Conservation (phyloP, 768 basidiomycete species). For the Phylloporus sp. region DNA sequence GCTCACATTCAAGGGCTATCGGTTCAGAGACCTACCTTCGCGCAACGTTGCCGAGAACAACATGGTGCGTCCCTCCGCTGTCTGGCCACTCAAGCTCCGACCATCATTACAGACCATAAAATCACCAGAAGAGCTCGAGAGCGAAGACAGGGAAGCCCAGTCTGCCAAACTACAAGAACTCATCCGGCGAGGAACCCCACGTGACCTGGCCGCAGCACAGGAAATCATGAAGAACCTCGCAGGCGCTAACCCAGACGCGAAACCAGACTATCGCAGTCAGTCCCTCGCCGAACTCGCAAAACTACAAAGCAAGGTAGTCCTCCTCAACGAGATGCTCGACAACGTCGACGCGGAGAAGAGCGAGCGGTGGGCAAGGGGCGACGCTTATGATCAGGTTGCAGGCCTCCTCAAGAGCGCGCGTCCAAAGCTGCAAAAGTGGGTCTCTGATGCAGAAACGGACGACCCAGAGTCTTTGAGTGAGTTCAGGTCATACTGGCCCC, state of each 20-base stretch:
- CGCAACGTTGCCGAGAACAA: conserved; percentile 14
- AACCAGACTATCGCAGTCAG: conserved; percentile 90
- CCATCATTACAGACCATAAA: conserved; percentile 67
- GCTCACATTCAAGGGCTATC: conserved; percentile 88
- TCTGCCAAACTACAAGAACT: conserved; percentile 98
- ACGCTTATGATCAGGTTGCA: conserved; percentile 96
- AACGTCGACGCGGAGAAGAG: conserved; percentile 70
- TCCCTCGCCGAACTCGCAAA: conserved; percentile 88
- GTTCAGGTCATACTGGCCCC: conserved; percentile 14
- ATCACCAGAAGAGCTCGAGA: conserved; percentile 92
- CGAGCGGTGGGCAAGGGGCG: conserved; percentile 81
- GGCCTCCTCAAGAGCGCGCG: conserved; percentile 72
- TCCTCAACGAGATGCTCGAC: conserved; percentile 97
- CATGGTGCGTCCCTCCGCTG: conserved; percentile 16
- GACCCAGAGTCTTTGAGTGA: conserved; percentile 87
- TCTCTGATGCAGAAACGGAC: conserved; percentile 85
- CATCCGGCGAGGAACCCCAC: conserved; percentile 90
- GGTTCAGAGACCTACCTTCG: conserved; percentile 53
- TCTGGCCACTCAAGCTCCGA: conserved; percentile 1
- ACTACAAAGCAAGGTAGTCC: conserved; percentile 88
- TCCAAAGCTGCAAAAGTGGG: conserved; percentile 97
- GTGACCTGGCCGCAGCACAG: conserved; percentile 92
- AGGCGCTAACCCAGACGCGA: conserved; percentile 91
- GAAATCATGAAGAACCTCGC: conserved; percentile 95
- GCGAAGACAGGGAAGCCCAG: conserved; percentile 91